Base-by-base conservation (phyloP, 306 rosid species). In the Vicia villosa region DNA sequence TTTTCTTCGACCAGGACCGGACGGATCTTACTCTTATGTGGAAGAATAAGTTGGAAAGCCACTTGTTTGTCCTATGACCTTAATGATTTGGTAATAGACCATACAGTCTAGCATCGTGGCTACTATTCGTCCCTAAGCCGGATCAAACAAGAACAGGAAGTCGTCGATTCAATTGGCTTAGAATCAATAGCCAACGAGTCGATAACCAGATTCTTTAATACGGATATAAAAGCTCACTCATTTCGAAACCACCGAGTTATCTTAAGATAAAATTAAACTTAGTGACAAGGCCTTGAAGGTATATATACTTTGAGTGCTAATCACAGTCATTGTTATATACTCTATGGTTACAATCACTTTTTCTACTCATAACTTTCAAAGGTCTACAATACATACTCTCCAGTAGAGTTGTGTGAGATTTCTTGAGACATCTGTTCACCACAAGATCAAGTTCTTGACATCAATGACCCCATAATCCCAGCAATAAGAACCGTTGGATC, bases 401-500 rank as follows among this genome's bases (percentile, higher is more conserved):
- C 4, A 30, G 46, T 3, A 41, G n/a, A 41, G 11, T 38, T 1
- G 10, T n/a, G 52, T 46, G 3, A 6, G 20, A 14, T 46, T 46
- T 14, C 0, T 45, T n/a, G 20, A 50, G 28, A 50, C 14, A 19
- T 51, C 2, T 51, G 14, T 51, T 6, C 30, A 51, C 58, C 32
- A 55, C 17, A 54, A 54, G 60, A 22, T 74, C 47, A 70, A 42
- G 36, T 52, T 20, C 79, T 8, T 2, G 83, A 79, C 50, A 94
- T 84, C 34, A 94, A 50, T 14, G 84, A 74, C 14, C 95, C 99
- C 8, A 85, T 78, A 17, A 91, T 81, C 60, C 97, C 99, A 19
- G 96, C 97, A 68, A 91, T 84, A 21, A 94, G 90, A 65, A 81
- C 76, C 5, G 99, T 91, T 0, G 99, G 99, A 81, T 94, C 99